Evolutionary conservation across 345 rosid genomes (phyloP).

Genomic region (Lenwebbia sp.): DNA sequence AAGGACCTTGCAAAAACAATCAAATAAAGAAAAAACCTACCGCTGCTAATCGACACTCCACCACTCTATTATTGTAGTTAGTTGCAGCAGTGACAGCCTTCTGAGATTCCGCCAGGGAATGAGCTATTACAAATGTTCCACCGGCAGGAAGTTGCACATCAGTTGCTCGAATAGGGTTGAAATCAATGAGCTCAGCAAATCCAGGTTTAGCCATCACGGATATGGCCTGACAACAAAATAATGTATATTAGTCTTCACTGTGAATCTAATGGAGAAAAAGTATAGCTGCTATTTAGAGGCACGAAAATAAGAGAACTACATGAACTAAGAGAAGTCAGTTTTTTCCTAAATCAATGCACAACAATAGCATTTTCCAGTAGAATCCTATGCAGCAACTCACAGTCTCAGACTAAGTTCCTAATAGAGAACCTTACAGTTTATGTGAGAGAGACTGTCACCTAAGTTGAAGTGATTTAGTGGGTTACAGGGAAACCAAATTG

Average conservation of each 20-base stretch:
- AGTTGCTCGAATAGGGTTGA: conserved; percentile 93
- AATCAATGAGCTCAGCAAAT: conserved; percentile 99
- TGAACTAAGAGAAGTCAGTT: neutral
- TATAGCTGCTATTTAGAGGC: neutral
- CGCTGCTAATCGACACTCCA: conserved; percentile 89
- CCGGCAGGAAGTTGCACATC: conserved; percentile 94
- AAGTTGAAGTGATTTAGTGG: neutral
- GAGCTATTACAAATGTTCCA: conserved; percentile 90
- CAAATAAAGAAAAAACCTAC: conserved; percentile 27
- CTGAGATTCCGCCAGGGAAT: conserved; percentile 91
- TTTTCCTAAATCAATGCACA: neutral
- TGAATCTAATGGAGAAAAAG: neutral
- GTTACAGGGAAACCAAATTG: neutral
- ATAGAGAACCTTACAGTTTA: neutral
- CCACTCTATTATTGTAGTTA: conserved; percentile 94
- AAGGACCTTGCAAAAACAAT: neutral
- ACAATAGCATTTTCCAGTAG: neutral
- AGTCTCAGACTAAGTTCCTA: neutral
- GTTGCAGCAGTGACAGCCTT: conserved; percentile 97
- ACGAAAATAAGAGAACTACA: neutral
- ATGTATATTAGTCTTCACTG: neutral
- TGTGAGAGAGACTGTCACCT: neutral
- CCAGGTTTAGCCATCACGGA: conserved; percentile 93
- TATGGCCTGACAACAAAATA: conserved; percentile 59
- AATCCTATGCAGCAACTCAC: neutral